Conservation (phyloP, 2,329 filamentous ascomycete species). For the Exophiala bonariae region DNA sequence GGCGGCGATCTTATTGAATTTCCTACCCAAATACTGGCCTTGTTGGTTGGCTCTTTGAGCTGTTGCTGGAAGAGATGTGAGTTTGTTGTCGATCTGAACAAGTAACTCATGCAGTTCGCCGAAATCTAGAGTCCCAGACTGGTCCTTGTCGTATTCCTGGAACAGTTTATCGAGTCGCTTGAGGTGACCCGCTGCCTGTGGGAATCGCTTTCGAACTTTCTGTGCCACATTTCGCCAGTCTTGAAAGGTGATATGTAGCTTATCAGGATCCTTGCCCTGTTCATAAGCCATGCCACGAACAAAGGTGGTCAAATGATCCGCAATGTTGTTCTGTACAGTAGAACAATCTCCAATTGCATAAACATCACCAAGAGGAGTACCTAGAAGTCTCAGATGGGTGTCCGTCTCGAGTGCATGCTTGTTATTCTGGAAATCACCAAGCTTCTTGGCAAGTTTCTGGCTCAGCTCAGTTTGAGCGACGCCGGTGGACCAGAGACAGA, state of each 20-base stretch:
- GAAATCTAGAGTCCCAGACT: constrained; percentile 90
- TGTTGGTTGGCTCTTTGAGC: constrained; percentile 97
- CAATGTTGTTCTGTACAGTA: constrained; percentile 96
- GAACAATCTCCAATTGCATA: constrained; percentile 96
- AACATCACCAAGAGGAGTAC: constrained; percentile 87
- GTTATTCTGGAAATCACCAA: constrained; percentile 78
- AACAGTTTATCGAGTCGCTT: constrained; percentile 90
- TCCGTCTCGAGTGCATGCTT: constrained; percentile 92
- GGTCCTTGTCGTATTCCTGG: constrained; percentile 86
- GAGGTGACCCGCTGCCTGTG: constrained; percentile 83
- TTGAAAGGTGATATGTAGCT: constrained; percentile 78
- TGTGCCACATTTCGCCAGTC: constrained; percentile 87
- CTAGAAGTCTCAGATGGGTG: constrained; percentile 83
- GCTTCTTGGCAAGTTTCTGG: constrained; percentile 72
- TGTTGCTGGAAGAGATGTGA: constrained; percentile 91
- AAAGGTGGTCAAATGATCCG: constrained; percentile 87
- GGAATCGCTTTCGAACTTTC: constrained; percentile 84
- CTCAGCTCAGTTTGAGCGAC: constrained; percentile 83
- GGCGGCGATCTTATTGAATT: constrained; percentile 88
- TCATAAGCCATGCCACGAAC: constrained; percentile 88
- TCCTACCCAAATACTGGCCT: constrained; percentile 85
- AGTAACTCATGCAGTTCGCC: constrained; percentile 86
- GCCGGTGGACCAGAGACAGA: constrained; percentile 97
- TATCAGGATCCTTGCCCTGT: constrained; percentile 84
- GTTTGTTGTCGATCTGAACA: constrained; percentile 87